Percentiles rank a stretch among this genome's conserved stretches.
phyloP scores from a whole-genome alignment of 2,329 filamentous ascomycete genomes.

The Ophiostoma piceae region DNA sequence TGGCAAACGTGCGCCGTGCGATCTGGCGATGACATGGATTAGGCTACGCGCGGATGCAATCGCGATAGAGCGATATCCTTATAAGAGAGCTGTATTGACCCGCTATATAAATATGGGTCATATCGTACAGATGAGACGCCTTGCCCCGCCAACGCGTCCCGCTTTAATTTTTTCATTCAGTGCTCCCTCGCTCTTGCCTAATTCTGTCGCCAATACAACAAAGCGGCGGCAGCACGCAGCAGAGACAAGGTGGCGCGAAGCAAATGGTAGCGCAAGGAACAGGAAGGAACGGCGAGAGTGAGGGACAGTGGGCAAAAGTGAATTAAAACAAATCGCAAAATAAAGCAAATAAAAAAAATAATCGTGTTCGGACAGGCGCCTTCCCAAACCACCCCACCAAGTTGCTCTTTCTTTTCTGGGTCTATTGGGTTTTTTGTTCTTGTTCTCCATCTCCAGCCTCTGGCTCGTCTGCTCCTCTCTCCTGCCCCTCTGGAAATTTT shows the following conservation, averaged over 20 bases:
- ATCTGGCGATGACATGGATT: constrained; percentile 8
- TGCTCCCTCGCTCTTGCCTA: constrained; percentile 3
- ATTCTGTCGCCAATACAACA: not conserved
- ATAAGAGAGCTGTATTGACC: not conserved
- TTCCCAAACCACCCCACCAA: constrained; percentile 15
- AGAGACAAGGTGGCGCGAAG: constrained; percentile 9
- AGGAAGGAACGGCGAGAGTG: not conserved
- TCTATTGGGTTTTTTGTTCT: constrained; percentile 1
- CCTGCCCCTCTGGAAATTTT: constrained; percentile 18
- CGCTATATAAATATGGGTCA: not conserved
- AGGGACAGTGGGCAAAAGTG: constrained; percentile 9
- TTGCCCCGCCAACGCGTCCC: constrained; percentile 14
- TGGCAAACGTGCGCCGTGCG: not conserved
- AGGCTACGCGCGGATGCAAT: not conserved
- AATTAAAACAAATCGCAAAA: constrained; percentile 9
- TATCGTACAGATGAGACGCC: not conserved
- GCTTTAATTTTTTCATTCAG: constrained; percentile 8
- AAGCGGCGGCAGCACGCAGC: not conserved
- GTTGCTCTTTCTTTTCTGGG: not conserved
- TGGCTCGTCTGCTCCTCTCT: too few species aligned
- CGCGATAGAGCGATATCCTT: not conserved
- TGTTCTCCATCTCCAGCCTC: constrained; percentile 22
- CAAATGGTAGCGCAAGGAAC: constrained; percentile 1
- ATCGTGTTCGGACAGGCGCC: not conserved
- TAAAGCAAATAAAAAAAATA: constrained; percentile 1